Base-by-base conservation (phyloP, 1,284 basidiomycete species). In the Porogramme epimiltina region DNA sequence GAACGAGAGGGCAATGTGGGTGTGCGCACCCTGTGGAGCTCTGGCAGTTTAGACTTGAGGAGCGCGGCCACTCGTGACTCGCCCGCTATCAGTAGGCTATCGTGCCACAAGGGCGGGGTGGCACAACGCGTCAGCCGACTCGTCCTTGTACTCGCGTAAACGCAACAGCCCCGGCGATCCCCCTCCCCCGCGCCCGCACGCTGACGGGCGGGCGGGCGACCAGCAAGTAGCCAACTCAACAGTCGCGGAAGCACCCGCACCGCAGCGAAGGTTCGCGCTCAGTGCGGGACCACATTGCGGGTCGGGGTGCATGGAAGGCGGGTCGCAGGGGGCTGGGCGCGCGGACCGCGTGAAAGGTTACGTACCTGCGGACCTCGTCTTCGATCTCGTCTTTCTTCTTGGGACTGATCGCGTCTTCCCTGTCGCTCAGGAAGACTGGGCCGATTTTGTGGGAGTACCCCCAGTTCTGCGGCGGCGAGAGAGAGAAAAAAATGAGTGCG, bases 401-500 rank as follows among this genome's bases (percentile, higher is more conserved):
- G 2, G 89, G 77, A 61, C 90, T 91, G 42, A 92, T 76, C 22
- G 77, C 76, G 28, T 84, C 82, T 57, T 85, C 80, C 58, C 84
- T 80, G 55, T 91, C 85, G 58, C 81, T 86, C 66, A 88, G 88
- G 68, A 82, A 91, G 1, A 95, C 86, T 8, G 91, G 87, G 0
- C 93, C 93, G 48, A 95, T 80, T 70, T 85, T 91, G 36, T 79
- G 75, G 25, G 93, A 95, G 70, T 91, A 96, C 1, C 95, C 95
- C 83, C 87, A 89, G 63, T 86, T 73, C 66, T 69, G 50, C 25
- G 23, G 41, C 19, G 51, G 36, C 22, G 26, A 20, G 43, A 52
- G 28, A 52, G 44, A 37, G 47, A 34, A 45, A n/a, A n/a, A n/a
- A n/a, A n/a, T n/a, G n/a, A n/a, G n/a, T n/a, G n/a, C 13, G 6